Percentiles rank a stretch among this genome's conserved stretches.
phyloP scores from a whole-genome alignment of 352 stramenopile species.

The Peronospora destructor region DNA sequence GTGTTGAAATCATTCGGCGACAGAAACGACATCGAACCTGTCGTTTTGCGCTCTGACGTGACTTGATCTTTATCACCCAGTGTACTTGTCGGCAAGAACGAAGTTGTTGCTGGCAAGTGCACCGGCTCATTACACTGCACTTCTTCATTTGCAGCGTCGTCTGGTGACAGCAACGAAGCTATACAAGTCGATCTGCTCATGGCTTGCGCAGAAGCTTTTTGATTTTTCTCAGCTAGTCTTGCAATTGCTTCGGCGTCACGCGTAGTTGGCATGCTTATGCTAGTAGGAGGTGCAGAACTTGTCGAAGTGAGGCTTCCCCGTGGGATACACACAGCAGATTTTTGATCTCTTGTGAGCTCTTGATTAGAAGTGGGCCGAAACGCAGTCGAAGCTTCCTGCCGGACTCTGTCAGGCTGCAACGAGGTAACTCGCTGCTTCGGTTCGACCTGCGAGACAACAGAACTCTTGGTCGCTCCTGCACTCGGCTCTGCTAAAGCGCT shows the following conservation, averaged over 20 bases:
- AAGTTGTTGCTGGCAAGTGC: slow-evolving; percentile 2
- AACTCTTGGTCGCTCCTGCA: slow-evolving; percentile 1
- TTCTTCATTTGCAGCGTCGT: slow-evolving; percentile 1
- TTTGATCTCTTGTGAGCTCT: slow-evolving; percentile 3
- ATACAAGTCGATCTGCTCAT: not conserved
- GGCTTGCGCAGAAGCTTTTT: not conserved
- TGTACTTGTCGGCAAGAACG: slow-evolving; percentile 18
- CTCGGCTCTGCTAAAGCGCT: not conserved
- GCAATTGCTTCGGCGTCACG: slow-evolving; percentile 22
- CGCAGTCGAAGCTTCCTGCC: not conserved
- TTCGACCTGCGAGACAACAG: slow-evolving; percentile 2
- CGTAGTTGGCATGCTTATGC: not conserved
- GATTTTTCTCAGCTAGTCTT: slow-evolving; percentile 14
- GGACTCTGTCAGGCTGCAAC: not conserved
- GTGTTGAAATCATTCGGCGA: slow-evolving; percentile 35
- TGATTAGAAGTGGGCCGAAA: slow-evolving; percentile 3
- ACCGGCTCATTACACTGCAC: not conserved
- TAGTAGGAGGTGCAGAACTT: not conserved
- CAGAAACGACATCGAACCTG: slow-evolving; percentile 38
- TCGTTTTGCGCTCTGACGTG: not conserved
- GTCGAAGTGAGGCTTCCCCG: slow-evolving; percentile 2
- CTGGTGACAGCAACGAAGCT: slow-evolving; percentile 9
- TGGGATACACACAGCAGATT: slow-evolving; percentile 1
- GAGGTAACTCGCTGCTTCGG: not conserved
- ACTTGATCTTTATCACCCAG: slow-evolving; percentile 2